Evolutionary conservation across 1,284 basidiomycete genomes (phyloP).

Genomic region (Nidula niveotomentosa): DNA sequence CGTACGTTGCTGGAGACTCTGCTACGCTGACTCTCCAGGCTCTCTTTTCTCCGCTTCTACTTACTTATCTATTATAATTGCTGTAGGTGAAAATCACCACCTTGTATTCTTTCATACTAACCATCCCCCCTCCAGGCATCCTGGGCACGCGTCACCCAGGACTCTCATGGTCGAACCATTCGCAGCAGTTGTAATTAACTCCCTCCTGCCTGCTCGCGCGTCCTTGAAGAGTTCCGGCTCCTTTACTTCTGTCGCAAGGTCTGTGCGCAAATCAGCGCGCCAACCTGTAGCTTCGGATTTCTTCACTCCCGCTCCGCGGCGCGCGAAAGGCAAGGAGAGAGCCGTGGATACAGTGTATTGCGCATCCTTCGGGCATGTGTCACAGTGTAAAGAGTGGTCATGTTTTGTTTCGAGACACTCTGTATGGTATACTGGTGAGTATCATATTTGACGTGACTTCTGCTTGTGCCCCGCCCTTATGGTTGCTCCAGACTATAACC

Average conservation of each 20-base stretch:
- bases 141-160: constrained; percentile 30
- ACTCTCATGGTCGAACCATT: constrained; percentile 51
- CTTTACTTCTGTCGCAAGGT: constrained; percentile 21
- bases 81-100: background rate
- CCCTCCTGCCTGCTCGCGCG: constrained; percentile 45
- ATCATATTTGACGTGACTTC: background rate
- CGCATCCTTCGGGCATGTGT: constrained; percentile 19
- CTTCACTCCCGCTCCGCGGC: constrained; percentile 52
- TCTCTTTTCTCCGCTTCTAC: too few relatives aligned
- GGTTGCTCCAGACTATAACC: background rate
- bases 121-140: constrained; percentile 9
- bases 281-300: constrained; percentile 39
- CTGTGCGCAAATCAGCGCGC: constrained; percentile 24
- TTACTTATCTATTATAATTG: background rate
- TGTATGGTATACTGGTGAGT: constrained; percentile 42
- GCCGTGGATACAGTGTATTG: constrained; percentile 25
- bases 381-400: constrained; percentile 40
- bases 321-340: constrained; percentile 50
- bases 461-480: too few relatives aligned
- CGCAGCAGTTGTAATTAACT: constrained; percentile 47
- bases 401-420: constrained; percentile 39
- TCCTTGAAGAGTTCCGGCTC: constrained; percentile 20
- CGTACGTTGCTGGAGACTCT: too few relatives aligned
- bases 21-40: too few relatives aligned
- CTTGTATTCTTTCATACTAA: constrained; percentile 1